A percentile compares a stretch with the other conserved stretches of the same genome.
phyloP scores from a whole-genome alignment of 1,284 basidiomycete species.

The Heimioporus retisporus region DNA sequence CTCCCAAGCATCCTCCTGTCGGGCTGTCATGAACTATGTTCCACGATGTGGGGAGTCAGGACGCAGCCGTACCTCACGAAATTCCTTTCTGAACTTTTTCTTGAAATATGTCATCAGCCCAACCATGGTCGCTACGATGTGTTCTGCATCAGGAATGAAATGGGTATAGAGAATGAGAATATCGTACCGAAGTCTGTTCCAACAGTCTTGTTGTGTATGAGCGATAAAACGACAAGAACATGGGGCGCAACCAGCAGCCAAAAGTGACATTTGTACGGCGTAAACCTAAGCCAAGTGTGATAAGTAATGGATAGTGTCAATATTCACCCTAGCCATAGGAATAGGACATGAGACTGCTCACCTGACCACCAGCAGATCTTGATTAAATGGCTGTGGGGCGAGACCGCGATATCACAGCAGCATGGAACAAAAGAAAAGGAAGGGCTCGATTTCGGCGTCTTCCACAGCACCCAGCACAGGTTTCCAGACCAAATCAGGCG shows the following conservation, averaged over 20 bases:
- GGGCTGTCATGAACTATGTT: not conserved
- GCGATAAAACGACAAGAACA: not conserved
- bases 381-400: too few species aligned
- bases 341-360: too few species aligned
- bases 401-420: too few species aligned
- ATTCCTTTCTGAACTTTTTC: not conserved
- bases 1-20: not conserved
- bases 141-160: not conserved
- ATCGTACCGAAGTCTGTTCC: not conserved
- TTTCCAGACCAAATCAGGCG: too few species aligned
- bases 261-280: not conserved
- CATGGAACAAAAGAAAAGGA: too few species aligned
- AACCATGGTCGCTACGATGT: not conserved
- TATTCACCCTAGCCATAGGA: not conserved
- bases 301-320: not conserved
- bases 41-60: not conserved
- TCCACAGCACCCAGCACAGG: too few species aligned
- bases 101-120: constrained; percentile 3
- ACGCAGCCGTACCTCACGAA: not conserved
- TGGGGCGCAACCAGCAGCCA: not conserved
- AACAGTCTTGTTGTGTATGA: not conserved
- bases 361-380: too few species aligned
- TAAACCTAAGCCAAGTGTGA: not conserved
- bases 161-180: not conserved
- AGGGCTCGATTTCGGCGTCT: too few species aligned